These are phyloP conservation scores for Coemansia sp. DNA, from an alignment of 192 early-diverging fungal species.

Conservation along the genomic window DNA sequence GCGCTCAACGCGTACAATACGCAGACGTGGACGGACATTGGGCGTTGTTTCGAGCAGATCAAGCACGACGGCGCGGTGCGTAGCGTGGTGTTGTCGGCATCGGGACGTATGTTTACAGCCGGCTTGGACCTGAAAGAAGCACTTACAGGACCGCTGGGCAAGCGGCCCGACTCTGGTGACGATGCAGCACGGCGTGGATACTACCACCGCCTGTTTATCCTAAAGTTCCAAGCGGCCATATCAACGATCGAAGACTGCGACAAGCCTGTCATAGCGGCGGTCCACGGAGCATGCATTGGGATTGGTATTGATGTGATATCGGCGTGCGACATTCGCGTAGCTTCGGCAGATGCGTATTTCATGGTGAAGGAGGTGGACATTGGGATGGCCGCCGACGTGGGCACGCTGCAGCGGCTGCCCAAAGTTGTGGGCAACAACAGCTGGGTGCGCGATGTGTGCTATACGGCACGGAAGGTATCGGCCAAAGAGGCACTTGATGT, in stretches of 20 bases:
- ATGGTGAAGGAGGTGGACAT: slow-evolving; percentile 91
- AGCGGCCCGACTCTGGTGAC: slow-evolving; percentile 3
- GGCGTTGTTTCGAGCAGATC: slow-evolving; percentile 60
- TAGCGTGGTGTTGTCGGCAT: slow-evolving; percentile 74
- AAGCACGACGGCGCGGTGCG: slow-evolving; percentile 67
- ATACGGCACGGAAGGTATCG: slow-evolving; percentile 74
- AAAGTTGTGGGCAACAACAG: slow-evolving; percentile 90
- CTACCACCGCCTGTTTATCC: slow-evolving; percentile 51
- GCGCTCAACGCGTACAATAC: slow-evolving; percentile 82
- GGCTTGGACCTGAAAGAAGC: slow-evolving; percentile 79
- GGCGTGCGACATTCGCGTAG: slow-evolving; percentile 90
- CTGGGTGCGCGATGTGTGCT: slow-evolving; percentile 88
- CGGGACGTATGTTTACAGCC: slow-evolving; percentile 79
- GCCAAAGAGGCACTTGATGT: slow-evolving; percentile 62
- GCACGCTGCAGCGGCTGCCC: slow-evolving; percentile 91
- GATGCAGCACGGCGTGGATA: slow-evolving; percentile 48
- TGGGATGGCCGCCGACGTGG: slow-evolving; percentile 90
- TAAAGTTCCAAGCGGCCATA: slow-evolving; percentile 65
- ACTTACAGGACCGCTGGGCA: slow-evolving; percentile 18
- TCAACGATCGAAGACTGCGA: slow-evolving; percentile 79
- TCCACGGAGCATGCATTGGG: slow-evolving; percentile 85
- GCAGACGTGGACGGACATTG: slow-evolving; percentile 66
- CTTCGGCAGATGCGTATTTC: slow-evolving; percentile 75
- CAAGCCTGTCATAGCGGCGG: slow-evolving; percentile 85
- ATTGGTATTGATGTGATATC: slow-evolving; percentile 84